These are phyloP conservation scores for Vitis hybrid DNA, from an alignment of 177 flowering plant genomes.

Conservation along the genomic window DNA sequence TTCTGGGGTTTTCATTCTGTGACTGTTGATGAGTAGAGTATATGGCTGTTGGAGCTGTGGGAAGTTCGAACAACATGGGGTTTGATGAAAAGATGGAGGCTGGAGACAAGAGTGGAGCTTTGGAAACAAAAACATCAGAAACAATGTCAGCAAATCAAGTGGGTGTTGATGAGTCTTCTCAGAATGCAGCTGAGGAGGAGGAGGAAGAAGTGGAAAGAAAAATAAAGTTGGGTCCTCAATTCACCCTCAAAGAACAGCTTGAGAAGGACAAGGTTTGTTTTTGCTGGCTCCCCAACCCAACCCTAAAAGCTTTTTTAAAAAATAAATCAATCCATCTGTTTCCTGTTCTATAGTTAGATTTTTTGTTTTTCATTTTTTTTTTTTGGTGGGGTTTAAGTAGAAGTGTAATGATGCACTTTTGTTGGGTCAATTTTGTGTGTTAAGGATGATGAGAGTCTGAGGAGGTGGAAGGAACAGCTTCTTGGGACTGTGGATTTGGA, in stretches of 20 bases:
- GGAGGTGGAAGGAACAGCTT: slow-evolving; percentile 59
- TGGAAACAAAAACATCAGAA: background rate
- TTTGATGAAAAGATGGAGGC: slow-evolving; percentile 22
- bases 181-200: slow-evolving; percentile 34
- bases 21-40: slow-evolving; percentile 21
- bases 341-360: background rate
- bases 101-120: slow-evolving; percentile 7
- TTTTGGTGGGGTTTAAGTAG: no score
- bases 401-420: background rate
- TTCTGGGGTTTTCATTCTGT: background rate
- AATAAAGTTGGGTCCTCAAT: slow-evolving; percentile 45
- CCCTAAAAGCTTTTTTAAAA: no score
- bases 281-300: background rate
- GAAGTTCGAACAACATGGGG: slow-evolving; percentile 31
- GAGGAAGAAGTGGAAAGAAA: slow-evolving; percentile 22
- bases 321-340: background rate
- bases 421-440: slow-evolving; percentile 6
- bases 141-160: background rate
- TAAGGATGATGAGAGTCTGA: slow-evolving; percentile 53
- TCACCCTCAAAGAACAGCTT: slow-evolving; percentile 41
- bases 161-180: slow-evolving; percentile 22
- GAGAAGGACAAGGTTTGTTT: slow-evolving; percentile 39
- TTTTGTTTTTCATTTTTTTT: background rate
- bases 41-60: slow-evolving; percentile 21
- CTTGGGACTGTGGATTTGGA: slow-evolving; percentile 48